Percentiles rank a stretch among this genome's conserved stretches.
Evolutionary conservation across 441 rosid species (phyloP).

Genomic region (Caryocar brasiliense): DNA sequence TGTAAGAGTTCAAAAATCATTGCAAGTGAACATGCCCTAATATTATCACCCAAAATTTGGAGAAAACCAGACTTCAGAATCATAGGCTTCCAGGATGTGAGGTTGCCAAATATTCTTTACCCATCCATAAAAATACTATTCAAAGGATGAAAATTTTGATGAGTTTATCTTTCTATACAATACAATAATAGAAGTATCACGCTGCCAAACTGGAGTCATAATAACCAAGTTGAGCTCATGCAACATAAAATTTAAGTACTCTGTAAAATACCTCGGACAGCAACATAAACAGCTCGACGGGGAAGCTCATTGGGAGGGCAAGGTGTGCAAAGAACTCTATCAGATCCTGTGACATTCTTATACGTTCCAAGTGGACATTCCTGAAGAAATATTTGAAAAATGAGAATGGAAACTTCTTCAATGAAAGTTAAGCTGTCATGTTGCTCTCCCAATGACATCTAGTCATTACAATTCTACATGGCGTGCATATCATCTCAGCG

Average conservation of each 20-base stretch:
- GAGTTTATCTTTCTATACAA: neutral
- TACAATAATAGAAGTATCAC: neutral
- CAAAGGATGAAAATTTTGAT: too few relatives aligned
- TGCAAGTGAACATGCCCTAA: too few relatives aligned
- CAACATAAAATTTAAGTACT: neutral
- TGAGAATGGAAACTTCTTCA: neutral
- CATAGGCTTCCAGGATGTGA: too few relatives aligned
- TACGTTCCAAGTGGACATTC: slow-evolving; percentile 94
- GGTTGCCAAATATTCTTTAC: too few relatives aligned
- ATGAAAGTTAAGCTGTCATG: too few relatives aligned
- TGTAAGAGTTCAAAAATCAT: too few relatives aligned
- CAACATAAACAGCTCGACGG: slow-evolving; percentile 62
- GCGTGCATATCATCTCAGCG: too few relatives aligned
- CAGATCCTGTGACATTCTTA: slow-evolving; percentile 86
- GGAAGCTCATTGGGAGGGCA: slow-evolving; percentile 85
- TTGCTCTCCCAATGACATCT: too few relatives aligned
- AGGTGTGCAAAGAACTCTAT: slow-evolving; percentile 58
- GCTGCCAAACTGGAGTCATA: neutral
- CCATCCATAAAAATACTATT: too few relatives aligned
- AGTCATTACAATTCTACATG: too few relatives aligned
- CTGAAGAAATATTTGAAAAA: slow-evolving; percentile 34
- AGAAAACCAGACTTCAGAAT: too few relatives aligned
- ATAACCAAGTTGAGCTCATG: neutral
- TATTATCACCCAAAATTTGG: too few relatives aligned
- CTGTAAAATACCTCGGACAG: slow-evolving; percentile 66